Evolutionary conservation across 805 yeast species (phyloP).

Genomic region (Metschnikowia arizonensis): DNA sequence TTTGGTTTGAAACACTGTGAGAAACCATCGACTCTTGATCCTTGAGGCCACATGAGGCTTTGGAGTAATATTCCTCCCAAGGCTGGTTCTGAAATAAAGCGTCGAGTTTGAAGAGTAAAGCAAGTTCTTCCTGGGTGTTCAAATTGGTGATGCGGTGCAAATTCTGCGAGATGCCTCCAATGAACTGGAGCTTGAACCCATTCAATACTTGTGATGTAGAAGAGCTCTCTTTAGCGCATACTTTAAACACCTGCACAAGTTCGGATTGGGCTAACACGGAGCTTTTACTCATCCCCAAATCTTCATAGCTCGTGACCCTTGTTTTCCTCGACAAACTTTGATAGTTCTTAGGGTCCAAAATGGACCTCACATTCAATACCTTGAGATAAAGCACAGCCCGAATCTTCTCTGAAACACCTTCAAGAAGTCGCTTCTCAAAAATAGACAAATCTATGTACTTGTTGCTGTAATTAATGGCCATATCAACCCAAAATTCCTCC

Average conservation of each 20-base stretch:
- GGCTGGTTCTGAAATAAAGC: constrained; percentile 25
- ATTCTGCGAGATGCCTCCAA: constrained; percentile 20
- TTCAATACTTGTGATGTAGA: constrained; percentile 4
- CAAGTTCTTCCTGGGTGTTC: constrained; percentile 27
- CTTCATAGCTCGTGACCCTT: constrained; percentile 6
- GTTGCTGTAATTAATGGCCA: constrained; percentile 17
- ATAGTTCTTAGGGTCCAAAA: constrained; percentile 27
- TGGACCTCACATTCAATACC: constrained; percentile 28
- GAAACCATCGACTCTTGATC: constrained; percentile 27
- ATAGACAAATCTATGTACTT: constrained; percentile 11
- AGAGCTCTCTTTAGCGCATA: constrained; percentile 26
- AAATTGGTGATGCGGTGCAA: constrained; percentile 20
- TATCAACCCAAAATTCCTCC: constrained; percentile 20
- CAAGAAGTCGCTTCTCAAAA: constrained; percentile 18
- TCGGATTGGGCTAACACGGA: constrained; percentile 14
- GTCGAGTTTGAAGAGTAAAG: constrained; percentile 32
- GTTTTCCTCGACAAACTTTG: constrained; percentile 29
- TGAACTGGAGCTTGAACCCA: constrained; percentile 17
- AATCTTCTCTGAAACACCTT: constrained; percentile 30
- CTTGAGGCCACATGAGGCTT: constrained; percentile 34
- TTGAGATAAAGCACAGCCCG: constrained; percentile 32
- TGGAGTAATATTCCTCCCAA: constrained; percentile 30
- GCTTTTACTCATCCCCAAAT: constrained; percentile 2
- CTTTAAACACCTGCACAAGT: constrained; percentile 28
- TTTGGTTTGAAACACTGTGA: no score